Evolutionary conservation across 1,139 yeast species (phyloP), one percentile per base, ranked within the genome.

Genomic region (Yamadazyma epiphylla): DNA sequence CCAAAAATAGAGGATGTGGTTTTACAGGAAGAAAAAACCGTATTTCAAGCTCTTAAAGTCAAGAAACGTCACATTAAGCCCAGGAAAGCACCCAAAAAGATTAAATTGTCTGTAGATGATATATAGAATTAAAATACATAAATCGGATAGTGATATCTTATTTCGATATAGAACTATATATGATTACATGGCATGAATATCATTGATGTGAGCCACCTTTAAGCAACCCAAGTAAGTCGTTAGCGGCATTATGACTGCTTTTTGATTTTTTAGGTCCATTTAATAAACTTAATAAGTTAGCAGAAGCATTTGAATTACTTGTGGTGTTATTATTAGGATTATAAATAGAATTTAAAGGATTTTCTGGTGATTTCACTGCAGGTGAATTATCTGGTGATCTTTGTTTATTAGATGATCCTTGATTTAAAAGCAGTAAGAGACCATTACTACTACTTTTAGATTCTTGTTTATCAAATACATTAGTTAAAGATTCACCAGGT

Each of bases 401-500:
- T 22, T 25, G 11, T 25, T 15, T 11, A 6, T 13, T 4, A 20
- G 19, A 13, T 30, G 21, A 20, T 24, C 7, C 3, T 13, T 28
- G 15, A 25, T 30, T 5, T 36, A 49, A 39, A 11, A 49, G 25
- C 22, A 39, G 36, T 15, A 49, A 35, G 24, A 49, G 38, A 23
- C 43, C 41, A 24, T 46, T 44, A 6, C 43, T 40, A 16, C 29
- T 25, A 15, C 33, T n/a, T 13, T 19, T 17, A n/a, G 21, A 26
- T 8, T 26, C 28, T 12, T 28, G 8, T 8, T 19, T 19, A 4
- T 22, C 37, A 9, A 36, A 26, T 16, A 46, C 24, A 13, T 40
- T 48, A 12, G 37, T 35, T 24, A 58, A 44, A 8, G 50, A 36
- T 36, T 60, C 58, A 3, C 64, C 64, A 7, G 60, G 60, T 29